A percentile compares a stretch with the other conserved stretches of the same genome.
Conservation (phyloP, 441 rosid genomes). For the Adansonia madagascariensis region DNA sequence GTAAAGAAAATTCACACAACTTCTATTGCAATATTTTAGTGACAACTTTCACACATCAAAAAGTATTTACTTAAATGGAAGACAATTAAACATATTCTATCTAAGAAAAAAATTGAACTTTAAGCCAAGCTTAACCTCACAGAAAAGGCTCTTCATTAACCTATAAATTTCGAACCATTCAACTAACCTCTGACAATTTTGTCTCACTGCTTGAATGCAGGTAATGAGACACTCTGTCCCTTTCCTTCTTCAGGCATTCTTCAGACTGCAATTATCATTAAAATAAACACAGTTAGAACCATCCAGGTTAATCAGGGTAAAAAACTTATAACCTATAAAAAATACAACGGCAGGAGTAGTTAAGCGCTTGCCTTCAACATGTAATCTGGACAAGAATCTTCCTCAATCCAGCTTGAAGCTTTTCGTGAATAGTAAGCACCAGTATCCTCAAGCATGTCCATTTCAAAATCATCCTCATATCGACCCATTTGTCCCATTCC, state of each 20-base stretch:
- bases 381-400: constrained; percentile 86
- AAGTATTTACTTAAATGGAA: not conserved
- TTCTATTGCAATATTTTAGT: not conserved
- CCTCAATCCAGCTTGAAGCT: constrained; percentile 85
- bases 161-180: constrained; percentile 6
- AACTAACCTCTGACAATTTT: constrained; percentile 83
- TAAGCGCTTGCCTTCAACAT: constrained; percentile 49
- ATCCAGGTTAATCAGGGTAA: not conserved
- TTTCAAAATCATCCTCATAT: constrained; percentile 80
- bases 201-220: constrained; percentile 81
- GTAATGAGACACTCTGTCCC: constrained; percentile 85
- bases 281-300: not conserved
- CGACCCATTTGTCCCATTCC: constrained; percentile 80
- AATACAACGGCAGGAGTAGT: not conserved
- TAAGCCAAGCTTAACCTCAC: constrained; percentile 3
- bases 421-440: constrained; percentile 83
- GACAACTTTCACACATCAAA: not conserved
- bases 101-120: not conserved
- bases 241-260: constrained; percentile 89
- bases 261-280: constrained; percentile 50
- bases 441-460: constrained; percentile 67
- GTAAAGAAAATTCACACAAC: not conserved
- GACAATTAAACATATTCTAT: not conserved
- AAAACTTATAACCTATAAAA: not conserved
- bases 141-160: not conserved